Percentiles rank a stretch among this genome's conserved stretches.
Conservation (phyloP, 1,139 yeast species). For the Pichiaceae sp. region DNA sequence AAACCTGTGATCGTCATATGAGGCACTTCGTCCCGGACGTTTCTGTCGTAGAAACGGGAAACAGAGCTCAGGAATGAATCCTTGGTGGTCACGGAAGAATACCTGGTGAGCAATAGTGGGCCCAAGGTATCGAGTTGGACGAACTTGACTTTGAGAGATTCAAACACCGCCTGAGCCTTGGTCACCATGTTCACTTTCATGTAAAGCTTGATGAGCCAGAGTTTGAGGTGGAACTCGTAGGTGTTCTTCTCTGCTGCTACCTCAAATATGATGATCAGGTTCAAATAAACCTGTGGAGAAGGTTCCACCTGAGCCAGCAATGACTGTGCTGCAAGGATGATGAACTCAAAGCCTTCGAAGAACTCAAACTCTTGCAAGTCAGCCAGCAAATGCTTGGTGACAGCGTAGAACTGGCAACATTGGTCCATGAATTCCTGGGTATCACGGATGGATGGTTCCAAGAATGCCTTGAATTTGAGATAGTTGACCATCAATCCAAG, state of each 20-base stretch:
- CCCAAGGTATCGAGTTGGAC: conserved; percentile 73
- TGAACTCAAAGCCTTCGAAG: conserved; percentile 56
- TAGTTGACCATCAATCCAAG: conserved; percentile 39
- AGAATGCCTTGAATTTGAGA: conserved; percentile 33
- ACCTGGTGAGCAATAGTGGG: conserved; percentile 44
- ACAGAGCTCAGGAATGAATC: conserved; percentile 17
- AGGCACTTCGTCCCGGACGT: conserved; percentile 43
- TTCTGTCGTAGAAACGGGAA: conserved; percentile 35
- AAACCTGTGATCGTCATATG: conserved; percentile 41
- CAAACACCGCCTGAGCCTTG: conserved; percentile 42
- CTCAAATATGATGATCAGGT: conserved; percentile 39
- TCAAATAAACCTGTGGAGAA: conserved; percentile 17
- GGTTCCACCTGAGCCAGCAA: conserved; percentile 11
- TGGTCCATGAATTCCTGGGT: conserved; percentile 12
- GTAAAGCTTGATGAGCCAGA: conserved; percentile 68
- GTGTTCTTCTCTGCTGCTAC: conserved; percentile 40
- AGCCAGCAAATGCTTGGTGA: conserved; percentile 20
- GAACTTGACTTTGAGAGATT: conserved; percentile 57
- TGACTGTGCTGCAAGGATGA: conserved; percentile 39
- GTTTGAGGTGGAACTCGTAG: conserved; percentile 56
- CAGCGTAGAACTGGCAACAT: conserved; percentile 14
- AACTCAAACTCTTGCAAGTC: conserved; percentile 50
- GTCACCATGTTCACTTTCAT: conserved; percentile 47
- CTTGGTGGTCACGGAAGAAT: conserved; percentile 27
- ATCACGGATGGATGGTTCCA: conserved; percentile 13